These are phyloP conservation scores for Hemisphaericaspora nanyangensis DNA, from an alignment of 805 yeast species.

Conservation along the genomic window DNA sequence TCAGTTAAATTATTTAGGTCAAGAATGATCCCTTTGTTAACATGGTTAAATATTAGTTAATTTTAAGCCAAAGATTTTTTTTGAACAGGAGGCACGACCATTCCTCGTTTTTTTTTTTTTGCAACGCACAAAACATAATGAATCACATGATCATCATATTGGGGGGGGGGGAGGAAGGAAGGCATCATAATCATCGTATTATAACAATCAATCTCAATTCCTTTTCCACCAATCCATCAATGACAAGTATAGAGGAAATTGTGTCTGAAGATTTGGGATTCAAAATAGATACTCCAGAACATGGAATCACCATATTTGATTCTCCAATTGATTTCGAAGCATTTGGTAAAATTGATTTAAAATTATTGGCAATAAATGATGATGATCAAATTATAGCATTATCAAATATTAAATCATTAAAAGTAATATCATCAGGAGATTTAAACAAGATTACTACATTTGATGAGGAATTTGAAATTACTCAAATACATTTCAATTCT, in stretches of 20 bases:
- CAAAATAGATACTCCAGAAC: constrained; percentile 21
- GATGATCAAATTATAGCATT: constrained; percentile 24
- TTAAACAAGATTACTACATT: background rate
- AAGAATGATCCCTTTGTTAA: too few species aligned
- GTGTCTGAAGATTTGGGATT: constrained; percentile 38
- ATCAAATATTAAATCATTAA: constrained; percentile 24
- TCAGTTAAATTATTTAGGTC: too few species aligned
- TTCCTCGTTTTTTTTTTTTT: too few species aligned
- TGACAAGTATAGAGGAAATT: constrained; percentile 7
- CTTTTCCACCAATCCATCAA: background rate
- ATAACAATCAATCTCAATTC: background rate
- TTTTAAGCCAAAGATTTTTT: too few species aligned
- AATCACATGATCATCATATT: too few species aligned
- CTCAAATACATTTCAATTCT: constrained; percentile 24
- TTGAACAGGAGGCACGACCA: too few species aligned
- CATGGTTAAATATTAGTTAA: too few species aligned
- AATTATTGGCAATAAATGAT: constrained; percentile 28
- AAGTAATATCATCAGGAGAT: constrained; percentile 16
- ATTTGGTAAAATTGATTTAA: constrained; percentile 13
- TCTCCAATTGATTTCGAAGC: constrained; percentile 20
- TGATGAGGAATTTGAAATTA: constrained; percentile 6
- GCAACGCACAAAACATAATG: too few species aligned
- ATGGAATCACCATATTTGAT: constrained; percentile 23
- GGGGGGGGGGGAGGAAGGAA: too few species aligned
- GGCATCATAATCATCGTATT: too few species aligned